Evolutionary conservation across 108 stramenopile genomes (phyloP).

Genomic region (Schizochytrium sp.): DNA sequence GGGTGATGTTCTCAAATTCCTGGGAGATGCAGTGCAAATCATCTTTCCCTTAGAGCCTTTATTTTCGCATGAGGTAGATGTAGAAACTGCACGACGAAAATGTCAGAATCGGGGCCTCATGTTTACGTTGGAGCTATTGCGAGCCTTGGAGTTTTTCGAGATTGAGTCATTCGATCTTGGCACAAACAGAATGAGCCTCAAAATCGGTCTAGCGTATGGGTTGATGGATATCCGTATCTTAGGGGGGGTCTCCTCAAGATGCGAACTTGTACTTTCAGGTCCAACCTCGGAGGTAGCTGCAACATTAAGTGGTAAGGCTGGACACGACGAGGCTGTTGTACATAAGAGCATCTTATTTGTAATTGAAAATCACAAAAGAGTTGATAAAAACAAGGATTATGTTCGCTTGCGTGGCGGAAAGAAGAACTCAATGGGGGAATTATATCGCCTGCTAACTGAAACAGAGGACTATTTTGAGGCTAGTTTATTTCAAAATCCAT

Average conservation of each 20-base stretch:
- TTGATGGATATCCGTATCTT: background rate
- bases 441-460: background rate
- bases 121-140: constrained; percentile 30
- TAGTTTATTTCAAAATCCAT: background rate
- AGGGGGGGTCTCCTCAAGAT: background rate
- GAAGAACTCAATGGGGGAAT: background rate
- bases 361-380: background rate
- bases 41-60: constrained; percentile 15
- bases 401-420: background rate
- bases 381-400: background rate
- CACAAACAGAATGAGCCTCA: background rate
- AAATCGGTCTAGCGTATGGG: constrained; percentile 59
- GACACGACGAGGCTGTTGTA: constrained; percentile 11
- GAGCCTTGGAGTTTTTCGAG: constrained; percentile 17
- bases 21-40: constrained; percentile 37
- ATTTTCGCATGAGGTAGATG: background rate
- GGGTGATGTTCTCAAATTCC: constrained; percentile 41
- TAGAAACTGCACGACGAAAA: background rate
- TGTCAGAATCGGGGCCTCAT: background rate
- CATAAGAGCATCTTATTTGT: background rate
- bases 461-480: constrained; percentile 5
- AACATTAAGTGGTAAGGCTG: background rate
- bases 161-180: constrained; percentile 23
- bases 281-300: background rate
- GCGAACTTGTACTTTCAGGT: constrained; percentile 8